These are phyloP conservation scores for Ustilago cynodontis DNA, from an alignment of 1,284 basidiomycete genomes.

Conservation along the genomic window DNA sequence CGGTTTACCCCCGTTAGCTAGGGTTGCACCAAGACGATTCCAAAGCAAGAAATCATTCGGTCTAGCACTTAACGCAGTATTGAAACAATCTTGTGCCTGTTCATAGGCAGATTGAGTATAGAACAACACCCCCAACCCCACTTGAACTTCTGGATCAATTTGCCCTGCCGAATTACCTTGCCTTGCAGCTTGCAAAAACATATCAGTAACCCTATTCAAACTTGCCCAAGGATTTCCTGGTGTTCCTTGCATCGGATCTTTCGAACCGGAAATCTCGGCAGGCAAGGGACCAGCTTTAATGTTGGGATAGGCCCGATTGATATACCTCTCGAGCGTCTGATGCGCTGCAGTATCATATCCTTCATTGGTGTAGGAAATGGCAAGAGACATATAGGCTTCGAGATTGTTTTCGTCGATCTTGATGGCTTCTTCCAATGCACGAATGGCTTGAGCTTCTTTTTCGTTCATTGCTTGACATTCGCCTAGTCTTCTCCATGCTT, in stretches of 20 bases:
- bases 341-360: conserved; percentile 89
- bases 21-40: conserved; percentile 94
- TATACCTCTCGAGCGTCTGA: conserved; percentile 87
- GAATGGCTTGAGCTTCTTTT: conserved; percentile 74
- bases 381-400: conserved; percentile 75
- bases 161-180: conserved; percentile 73
- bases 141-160: conserved; percentile 92
- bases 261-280: conserved; percentile 75
- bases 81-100: conserved; percentile 89
- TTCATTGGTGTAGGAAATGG: conserved; percentile 98
- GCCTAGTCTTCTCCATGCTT: conserved; percentile 93
- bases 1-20: conserved; percentile 91
- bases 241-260: conserved; percentile 71
- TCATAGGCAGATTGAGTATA: conserved; percentile 86
- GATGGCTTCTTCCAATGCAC: conserved; percentile 73
- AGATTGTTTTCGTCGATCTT: conserved; percentile 81
- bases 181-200: conserved; percentile 87
- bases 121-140: conserved; percentile 91
- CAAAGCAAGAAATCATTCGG: conserved; percentile 94
- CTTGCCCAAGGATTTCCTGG: conserved; percentile 80
- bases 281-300: conserved; percentile 73
- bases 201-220: conserved; percentile 83
- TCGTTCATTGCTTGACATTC: conserved; percentile 97
- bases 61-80: conserved; percentile 81
- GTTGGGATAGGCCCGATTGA: conserved; percentile 81